phyloP scores from a whole-genome alignment of 495 filamentous ascomycete species.

The Cetradonia linearis region DNA sequence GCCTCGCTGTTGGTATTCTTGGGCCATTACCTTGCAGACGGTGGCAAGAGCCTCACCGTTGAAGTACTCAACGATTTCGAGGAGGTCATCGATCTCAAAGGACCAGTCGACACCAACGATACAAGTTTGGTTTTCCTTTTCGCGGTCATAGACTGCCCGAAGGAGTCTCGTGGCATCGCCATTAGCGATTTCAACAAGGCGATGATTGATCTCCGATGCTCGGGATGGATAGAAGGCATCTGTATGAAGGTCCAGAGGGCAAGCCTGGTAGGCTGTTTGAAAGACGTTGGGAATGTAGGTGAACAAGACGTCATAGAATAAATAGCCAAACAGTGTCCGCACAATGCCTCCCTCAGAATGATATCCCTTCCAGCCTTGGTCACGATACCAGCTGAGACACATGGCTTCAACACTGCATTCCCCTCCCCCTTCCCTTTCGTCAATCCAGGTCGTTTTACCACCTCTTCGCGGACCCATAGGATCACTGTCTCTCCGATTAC shows the following conservation, averaged over 20 bases:
- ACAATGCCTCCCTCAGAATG: constrained; percentile 87
- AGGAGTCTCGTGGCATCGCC: constrained; percentile 61
- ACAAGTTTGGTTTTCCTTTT: constrained; percentile 63
- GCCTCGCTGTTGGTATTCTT: constrained; percentile 81
- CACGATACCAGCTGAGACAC: constrained; percentile 79
- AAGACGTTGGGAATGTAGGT: constrained; percentile 93
- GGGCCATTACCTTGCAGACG: constrained; percentile 85
- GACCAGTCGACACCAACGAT: constrained; percentile 87
- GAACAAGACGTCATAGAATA: constrained; percentile 92
- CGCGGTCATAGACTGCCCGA: constrained; percentile 49
- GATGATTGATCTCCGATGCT: constrained; percentile 78
- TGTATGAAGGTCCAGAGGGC: constrained; percentile 84
- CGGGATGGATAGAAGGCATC: constrained; percentile 85
- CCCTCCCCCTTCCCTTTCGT: constrained; percentile 53
- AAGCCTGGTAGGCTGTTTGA: constrained; percentile 88
- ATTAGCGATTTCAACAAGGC: constrained; percentile 74
- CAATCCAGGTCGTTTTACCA: constrained; percentile 79
- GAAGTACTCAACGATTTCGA: constrained; percentile 75
- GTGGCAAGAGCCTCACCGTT: constrained; percentile 66
- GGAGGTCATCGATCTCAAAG: constrained; percentile 67
- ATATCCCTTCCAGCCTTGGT: constrained; percentile 84
- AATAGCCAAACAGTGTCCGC: constrained; percentile 69
- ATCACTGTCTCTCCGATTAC: constrained; percentile 28
- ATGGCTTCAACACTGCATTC: constrained; percentile 84
- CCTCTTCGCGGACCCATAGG: constrained; percentile 35